phyloP scores from a whole-genome alignment of 2,329 filamentous ascomycete species.

The Bipolaris bicolor region DNA sequence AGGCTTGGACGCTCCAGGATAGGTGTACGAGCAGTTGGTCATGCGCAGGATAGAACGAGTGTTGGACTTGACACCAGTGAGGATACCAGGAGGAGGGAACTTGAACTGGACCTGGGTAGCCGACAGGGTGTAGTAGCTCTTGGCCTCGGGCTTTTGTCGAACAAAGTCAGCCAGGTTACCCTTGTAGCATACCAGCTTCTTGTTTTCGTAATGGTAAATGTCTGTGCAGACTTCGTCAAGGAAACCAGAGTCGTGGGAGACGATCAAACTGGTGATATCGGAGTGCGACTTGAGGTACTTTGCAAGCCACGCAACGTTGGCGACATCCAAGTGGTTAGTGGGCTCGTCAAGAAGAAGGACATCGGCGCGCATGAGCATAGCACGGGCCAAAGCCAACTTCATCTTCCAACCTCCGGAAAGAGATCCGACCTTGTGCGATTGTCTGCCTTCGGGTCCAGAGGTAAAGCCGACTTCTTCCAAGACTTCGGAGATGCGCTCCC shows the following conservation, averaged over 20 bases:
- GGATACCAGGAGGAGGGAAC: slow-evolving; percentile 93
- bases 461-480: slow-evolving; percentile 94
- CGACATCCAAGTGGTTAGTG: slow-evolving; percentile 97
- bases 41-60: slow-evolving; percentile 95
- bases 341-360: slow-evolving; percentile 96
- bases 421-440: slow-evolving; percentile 88
- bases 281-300: slow-evolving; percentile 95
- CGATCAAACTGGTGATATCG: slow-evolving; percentile 95
- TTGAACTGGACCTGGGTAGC: slow-evolving; percentile 92
- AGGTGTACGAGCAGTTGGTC: slow-evolving; percentile 89
- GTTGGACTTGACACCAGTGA: slow-evolving; percentile 92
- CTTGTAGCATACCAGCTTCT: slow-evolving; percentile 89
- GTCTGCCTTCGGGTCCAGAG: slow-evolving; percentile 83
- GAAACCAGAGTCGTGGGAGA: slow-evolving; percentile 98
- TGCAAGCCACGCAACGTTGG: slow-evolving; percentile 94
- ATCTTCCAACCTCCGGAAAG: slow-evolving; percentile 99
- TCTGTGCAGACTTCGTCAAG: slow-evolving; percentile 97
- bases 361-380: slow-evolving; percentile 97
- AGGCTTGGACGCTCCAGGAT: slow-evolving; percentile 85
- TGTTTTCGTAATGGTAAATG: slow-evolving; percentile 98
- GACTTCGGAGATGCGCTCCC: slow-evolving; percentile 81
- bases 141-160: slow-evolving; percentile 86
- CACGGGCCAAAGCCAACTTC: slow-evolving; percentile 94
- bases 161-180: slow-evolving; percentile 86
- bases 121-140: slow-evolving; percentile 97